Conservation (phyloP, 331 rosid genomes). For the Pyrus hybrid region DNA sequence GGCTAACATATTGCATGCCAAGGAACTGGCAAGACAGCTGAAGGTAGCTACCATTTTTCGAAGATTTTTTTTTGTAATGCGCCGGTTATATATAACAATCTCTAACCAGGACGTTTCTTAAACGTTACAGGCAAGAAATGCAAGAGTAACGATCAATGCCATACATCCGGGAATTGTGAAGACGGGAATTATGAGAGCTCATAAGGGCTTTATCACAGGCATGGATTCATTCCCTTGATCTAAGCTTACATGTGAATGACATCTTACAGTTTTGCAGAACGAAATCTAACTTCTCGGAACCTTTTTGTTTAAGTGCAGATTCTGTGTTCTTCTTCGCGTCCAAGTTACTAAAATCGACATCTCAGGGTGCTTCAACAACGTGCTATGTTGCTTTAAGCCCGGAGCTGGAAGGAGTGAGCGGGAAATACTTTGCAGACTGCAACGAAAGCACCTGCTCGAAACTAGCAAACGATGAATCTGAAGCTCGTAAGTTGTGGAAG, state of each 20-base stretch:
- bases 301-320: slow-evolving; percentile 40
- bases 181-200: slow-evolving; percentile 90
- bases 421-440: slow-evolving; percentile 85
- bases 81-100: neutral
- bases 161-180: slow-evolving; percentile 95
- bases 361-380: slow-evolving; percentile 94
- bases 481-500: slow-evolving; percentile 73
- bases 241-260: neutral
- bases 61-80: neutral
- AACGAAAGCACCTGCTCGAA: slow-evolving; percentile 64
- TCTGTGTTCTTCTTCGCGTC: slow-evolving; percentile 86
- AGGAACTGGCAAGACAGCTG: slow-evolving; percentile 72
- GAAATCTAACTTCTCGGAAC: neutral
- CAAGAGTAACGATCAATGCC: slow-evolving; percentile 77
- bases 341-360: slow-evolving; percentile 67
- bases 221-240: neutral
- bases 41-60: slow-evolving; percentile 27
- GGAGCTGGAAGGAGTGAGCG: slow-evolving; percentile 55
- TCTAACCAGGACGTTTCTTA: neutral
- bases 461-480: slow-evolving; percentile 70
- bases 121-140: slow-evolving; percentile 60
- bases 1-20: slow-evolving; percentile 74
- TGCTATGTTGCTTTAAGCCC: slow-evolving; percentile 80
- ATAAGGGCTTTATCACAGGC: slow-evolving; percentile 81
- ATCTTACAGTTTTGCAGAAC: neutral